Percentiles rank a stretch among this genome's conserved stretches.
Conservation (phyloP, 2,329 filamentous ascomycete species). For the Alternaria sp. region DNA sequence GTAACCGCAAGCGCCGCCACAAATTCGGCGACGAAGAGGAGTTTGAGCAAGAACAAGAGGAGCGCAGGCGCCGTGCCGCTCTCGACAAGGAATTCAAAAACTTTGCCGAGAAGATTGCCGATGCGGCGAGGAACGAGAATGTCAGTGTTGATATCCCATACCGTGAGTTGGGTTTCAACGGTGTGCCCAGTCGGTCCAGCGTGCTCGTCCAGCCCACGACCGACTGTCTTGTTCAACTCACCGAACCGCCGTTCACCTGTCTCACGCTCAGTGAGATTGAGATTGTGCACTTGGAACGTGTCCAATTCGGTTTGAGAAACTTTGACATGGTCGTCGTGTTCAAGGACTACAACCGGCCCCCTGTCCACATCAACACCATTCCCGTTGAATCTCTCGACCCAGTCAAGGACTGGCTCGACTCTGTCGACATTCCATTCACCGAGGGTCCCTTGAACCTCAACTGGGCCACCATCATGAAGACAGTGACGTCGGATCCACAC, state of each 20-base stretch:
- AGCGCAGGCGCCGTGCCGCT: constrained; percentile 87
- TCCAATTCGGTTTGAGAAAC: constrained; percentile 96
- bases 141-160: constrained; percentile 97
- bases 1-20: constrained; percentile 97
- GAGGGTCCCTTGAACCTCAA: constrained; percentile 98
- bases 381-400: constrained; percentile 93
- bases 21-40: constrained; percentile 98
- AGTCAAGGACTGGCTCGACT: constrained; percentile 98
- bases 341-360: constrained; percentile 92
- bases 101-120: constrained; percentile 97
- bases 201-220: constrained; percentile 96
- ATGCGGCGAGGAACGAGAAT: constrained; percentile 89
- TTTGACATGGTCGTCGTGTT: constrained; percentile 99
- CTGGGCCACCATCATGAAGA: constrained; percentile 99
- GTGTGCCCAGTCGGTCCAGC: constrained; percentile 94
- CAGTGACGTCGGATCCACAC: constrained; percentile 91
- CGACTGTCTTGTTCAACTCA: constrained; percentile 95
- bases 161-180: constrained; percentile 94
- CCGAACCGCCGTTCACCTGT: constrained; percentile 96
- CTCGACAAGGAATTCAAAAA: constrained; percentile 95
- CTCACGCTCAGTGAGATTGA: constrained; percentile 96
- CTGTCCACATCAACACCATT: constrained; percentile 96
- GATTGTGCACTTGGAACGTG: constrained; percentile 93
- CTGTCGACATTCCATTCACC: constrained; percentile 90
- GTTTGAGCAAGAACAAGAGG: constrained; percentile 98